Conservation (phyloP, 2,329 filamentous ascomycete genomes). For the Pyrenophora seminiperda region DNA sequence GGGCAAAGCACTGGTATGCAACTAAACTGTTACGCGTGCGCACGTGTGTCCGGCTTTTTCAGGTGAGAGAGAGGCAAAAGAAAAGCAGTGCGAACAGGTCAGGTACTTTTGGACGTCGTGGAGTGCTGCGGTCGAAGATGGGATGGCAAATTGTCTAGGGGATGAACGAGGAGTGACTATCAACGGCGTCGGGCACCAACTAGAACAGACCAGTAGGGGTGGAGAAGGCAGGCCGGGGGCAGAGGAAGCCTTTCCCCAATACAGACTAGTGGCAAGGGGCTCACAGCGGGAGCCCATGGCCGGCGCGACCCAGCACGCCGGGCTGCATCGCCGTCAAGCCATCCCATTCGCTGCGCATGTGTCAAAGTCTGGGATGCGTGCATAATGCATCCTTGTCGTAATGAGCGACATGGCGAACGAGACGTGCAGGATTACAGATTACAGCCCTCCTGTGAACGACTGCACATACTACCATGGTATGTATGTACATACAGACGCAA, state of each 20-base stretch:
- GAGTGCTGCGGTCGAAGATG: not conserved
- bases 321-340: slow-evolving; percentile 9
- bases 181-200: slow-evolving; percentile 22
- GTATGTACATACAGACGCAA: too few species aligned
- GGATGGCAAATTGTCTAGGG: slow-evolving; percentile 8
- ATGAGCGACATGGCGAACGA: slow-evolving; percentile 13
- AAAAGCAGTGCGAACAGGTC: not conserved
- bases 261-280: slow-evolving; percentile 20
- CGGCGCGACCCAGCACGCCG: slow-evolving; percentile 22
- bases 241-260: slow-evolving; percentile 18
- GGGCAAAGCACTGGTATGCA: slow-evolving; percentile 9
- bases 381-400: slow-evolving; percentile 16
- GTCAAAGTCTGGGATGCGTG: slow-evolving; percentile 16
- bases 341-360: slow-evolving; percentile 18
- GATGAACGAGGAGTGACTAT: slow-evolving; percentile 8
- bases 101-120: not conserved
- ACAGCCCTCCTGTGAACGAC: not conserved
- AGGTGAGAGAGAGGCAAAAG: not conserved
- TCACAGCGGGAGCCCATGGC: slow-evolving; percentile 13
- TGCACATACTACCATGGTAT: not conserved
- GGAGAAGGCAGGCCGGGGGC: not conserved
- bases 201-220: not conserved
- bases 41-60: not conserved
- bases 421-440: slow-evolving; percentile 2
- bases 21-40: not conserved